Conservation (phyloP, 192 early-diverging fungal genomes). For the Mortierella alpina region DNA sequence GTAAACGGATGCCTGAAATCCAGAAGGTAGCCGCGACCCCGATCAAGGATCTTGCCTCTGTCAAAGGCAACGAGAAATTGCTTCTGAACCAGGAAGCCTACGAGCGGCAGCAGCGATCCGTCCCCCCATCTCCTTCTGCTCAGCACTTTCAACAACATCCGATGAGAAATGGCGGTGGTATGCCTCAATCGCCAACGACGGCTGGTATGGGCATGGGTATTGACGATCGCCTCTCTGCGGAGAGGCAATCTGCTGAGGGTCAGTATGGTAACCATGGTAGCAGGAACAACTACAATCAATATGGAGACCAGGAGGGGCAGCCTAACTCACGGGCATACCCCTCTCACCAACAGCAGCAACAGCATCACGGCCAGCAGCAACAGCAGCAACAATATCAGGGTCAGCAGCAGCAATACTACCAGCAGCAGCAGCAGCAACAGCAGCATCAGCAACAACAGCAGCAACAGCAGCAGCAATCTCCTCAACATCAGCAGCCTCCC, state of each 20-base stretch:
- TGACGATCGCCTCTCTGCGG: slow-evolving; percentile 26
- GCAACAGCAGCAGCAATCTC: slow-evolving; percentile 21
- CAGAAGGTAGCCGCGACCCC: slow-evolving; percentile 49
- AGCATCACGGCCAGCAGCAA: slow-evolving; percentile 23
- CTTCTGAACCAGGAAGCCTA: slow-evolving; percentile 46
- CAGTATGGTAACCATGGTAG: slow-evolving; percentile 1
- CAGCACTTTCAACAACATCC: slow-evolving; percentile 21
- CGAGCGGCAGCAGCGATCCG: slow-evolving; percentile 42
- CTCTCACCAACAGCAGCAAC: slow-evolving; percentile 6
- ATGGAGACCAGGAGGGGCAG: slow-evolving; percentile 15
- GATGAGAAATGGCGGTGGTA: slow-evolving; percentile 1
- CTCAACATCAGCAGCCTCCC: slow-evolving; percentile 19
- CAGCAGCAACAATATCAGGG: slow-evolving; percentile 11
- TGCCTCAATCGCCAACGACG: slow-evolving; percentile 38
- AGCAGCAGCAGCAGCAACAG: slow-evolving; percentile 29
- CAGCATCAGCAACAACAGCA: slow-evolving; percentile 14
- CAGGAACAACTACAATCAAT: slow-evolving; percentile 25
- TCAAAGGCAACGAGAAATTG: slow-evolving; percentile 42
- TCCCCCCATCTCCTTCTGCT: slow-evolving; percentile 17
- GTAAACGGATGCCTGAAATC: slow-evolving; percentile 38
- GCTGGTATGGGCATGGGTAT: background rate
- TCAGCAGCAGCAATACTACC: slow-evolving; percentile 14
- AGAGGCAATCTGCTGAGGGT: slow-evolving; percentile 38
- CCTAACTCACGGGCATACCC: background rate
- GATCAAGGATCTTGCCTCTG: slow-evolving; percentile 43